Evolutionary conservation across 495 filamentous ascomycete species (phyloP).

Genomic region (Podospora pseudopauciseta): DNA sequence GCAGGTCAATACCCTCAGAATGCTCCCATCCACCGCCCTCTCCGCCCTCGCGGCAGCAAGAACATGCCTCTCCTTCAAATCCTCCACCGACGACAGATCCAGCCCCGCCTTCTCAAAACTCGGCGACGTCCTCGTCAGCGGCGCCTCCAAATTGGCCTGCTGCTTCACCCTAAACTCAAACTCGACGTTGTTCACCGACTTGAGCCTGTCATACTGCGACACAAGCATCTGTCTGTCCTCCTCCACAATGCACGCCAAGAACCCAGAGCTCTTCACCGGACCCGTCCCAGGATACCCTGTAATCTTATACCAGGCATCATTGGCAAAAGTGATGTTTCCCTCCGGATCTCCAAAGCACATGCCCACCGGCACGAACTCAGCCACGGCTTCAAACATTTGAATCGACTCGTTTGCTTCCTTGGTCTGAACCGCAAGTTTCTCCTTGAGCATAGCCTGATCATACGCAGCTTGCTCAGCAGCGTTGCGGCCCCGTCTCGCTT

Average conservation of each 20-base stretch:
- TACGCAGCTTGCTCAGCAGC: conserved; percentile 58
- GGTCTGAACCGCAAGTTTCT: conserved; percentile 57
- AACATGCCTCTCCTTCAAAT: conserved; percentile 36
- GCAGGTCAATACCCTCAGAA: conserved; percentile 42
- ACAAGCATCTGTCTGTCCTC: conserved; percentile 37
- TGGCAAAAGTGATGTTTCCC: conserved; percentile 60
- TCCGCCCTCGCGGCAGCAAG: conserved; percentile 42
- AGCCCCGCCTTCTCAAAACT: conserved; percentile 42
- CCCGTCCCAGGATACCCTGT: conserved; percentile 29
- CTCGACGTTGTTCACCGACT: conserved; percentile 30
- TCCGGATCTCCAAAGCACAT: conserved; percentile 61
- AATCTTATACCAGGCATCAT: conserved; percentile 58
- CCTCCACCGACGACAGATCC: conserved; percentile 32
- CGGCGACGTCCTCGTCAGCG: conserved; percentile 36
- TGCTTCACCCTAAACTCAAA: conserved; percentile 43
- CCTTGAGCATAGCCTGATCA: conserved; percentile 57
- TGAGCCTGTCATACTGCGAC: conserved; percentile 36
- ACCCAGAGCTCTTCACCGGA: conserved; percentile 30
- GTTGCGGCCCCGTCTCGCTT: conserved; percentile 54
- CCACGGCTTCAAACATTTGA: conserved; percentile 62
- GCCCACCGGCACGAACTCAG: conserved; percentile 64
- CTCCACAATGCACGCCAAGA: conserved; percentile 39
- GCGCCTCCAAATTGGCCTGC: conserved; percentile 23
- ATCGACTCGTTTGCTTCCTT: conserved; percentile 61
- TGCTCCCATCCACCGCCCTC: conserved; percentile 33